These are phyloP conservation scores for Linanthus parryae DNA, from an alignment of 148 eudicot species.

Conservation along the genomic window DNA sequence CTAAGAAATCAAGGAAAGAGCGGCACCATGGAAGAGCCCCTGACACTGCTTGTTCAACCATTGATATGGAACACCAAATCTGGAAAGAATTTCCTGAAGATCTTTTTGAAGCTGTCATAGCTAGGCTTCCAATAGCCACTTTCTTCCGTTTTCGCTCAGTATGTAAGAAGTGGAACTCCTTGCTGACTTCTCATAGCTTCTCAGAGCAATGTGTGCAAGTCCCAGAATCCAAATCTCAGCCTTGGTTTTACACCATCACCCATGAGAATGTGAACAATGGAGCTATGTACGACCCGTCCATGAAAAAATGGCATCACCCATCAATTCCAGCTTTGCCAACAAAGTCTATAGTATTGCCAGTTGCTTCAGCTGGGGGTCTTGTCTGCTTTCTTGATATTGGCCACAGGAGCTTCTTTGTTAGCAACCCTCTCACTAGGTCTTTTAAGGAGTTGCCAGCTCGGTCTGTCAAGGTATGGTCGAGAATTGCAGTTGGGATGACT, in stretches of 20 bases:
- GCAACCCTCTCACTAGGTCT: slow-evolving; percentile 74
- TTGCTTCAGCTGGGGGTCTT: slow-evolving; percentile 93
- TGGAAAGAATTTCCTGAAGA: slow-evolving; percentile 97
- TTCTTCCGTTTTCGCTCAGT: slow-evolving; percentile 83
- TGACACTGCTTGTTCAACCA: slow-evolving; percentile 19
- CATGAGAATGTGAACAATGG: slow-evolving; percentile 62
- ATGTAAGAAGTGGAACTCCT: slow-evolving; percentile 76
- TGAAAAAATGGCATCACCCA: slow-evolving; percentile 79
- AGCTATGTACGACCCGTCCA: slow-evolving; percentile 68
- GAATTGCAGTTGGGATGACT: slow-evolving; percentile 81
- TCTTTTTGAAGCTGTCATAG: slow-evolving; percentile 80
- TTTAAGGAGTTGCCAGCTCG: slow-evolving; percentile 78
- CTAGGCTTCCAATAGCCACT: slow-evolving; percentile 75
- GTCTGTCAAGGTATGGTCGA: slow-evolving; percentile 77
- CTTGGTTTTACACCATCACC: slow-evolving; percentile 84
- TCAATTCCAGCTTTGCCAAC: slow-evolving; percentile 52
- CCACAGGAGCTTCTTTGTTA: slow-evolving; percentile 57
- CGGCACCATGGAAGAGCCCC: slow-evolving; percentile 30
- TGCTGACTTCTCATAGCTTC: slow-evolving; percentile 57
- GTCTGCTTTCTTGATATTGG: slow-evolving; percentile 79
- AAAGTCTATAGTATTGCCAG: slow-evolving; percentile 60
- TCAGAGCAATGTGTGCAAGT: slow-evolving; percentile 58
- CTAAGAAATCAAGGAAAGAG: slow-evolving; percentile 65
- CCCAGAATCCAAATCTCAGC: slow-evolving; percentile 38
- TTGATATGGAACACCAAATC: slow-evolving; percentile 48